Conservation (phyloP, 805 yeast species). For the Ascoidea asiatica region DNA sequence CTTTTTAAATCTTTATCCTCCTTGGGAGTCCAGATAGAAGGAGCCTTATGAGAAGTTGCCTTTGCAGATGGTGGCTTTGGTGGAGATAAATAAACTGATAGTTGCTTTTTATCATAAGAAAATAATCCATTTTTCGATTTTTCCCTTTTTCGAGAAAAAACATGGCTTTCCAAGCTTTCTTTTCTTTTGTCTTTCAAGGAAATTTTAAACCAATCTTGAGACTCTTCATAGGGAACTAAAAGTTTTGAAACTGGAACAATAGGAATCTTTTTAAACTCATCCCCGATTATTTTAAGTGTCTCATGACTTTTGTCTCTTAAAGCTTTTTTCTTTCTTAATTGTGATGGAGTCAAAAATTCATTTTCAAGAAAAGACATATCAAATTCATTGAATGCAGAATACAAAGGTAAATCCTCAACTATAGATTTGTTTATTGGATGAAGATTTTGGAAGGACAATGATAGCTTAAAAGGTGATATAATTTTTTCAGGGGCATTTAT, state of each 20-base stretch:
- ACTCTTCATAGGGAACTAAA: conserved; percentile 49
- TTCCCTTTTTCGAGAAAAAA: conserved; percentile 11
- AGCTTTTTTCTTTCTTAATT: conserved; percentile 6
- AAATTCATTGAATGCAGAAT: conserved; percentile 3
- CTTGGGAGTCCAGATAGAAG: conserved; percentile 92
- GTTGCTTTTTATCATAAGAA: conserved; percentile 2
- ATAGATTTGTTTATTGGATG: conserved; percentile 21
- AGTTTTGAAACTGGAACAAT: conserved; percentile 53
- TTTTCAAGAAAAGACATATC: not conserved
- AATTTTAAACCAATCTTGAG: conserved; percentile 47
- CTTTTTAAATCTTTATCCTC: conserved; percentile 75
- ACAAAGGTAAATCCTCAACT: conserved; percentile 20
- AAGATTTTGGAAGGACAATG: conserved; percentile 18
- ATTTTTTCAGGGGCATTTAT: conserved; percentile 22
- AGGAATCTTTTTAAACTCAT: conserved; percentile 17
- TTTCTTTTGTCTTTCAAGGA: conserved; percentile 30
- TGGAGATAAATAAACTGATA: conserved; percentile 25
- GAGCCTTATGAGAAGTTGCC: conserved; percentile 71
- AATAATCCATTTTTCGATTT: conserved; percentile 40
- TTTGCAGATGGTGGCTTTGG: conserved; percentile 84
- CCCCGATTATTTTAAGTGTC: conserved; percentile 18
- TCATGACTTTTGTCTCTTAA: conserved; percentile 1
- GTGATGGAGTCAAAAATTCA: conserved; percentile 10
- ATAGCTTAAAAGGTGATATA: conserved; percentile 20
- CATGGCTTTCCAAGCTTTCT: conserved; percentile 4